Evolutionary conservation across 805 yeast species (phyloP), one percentile per base, ranked within the genome.

Genomic region (Nakazawaea peltata): DNA sequence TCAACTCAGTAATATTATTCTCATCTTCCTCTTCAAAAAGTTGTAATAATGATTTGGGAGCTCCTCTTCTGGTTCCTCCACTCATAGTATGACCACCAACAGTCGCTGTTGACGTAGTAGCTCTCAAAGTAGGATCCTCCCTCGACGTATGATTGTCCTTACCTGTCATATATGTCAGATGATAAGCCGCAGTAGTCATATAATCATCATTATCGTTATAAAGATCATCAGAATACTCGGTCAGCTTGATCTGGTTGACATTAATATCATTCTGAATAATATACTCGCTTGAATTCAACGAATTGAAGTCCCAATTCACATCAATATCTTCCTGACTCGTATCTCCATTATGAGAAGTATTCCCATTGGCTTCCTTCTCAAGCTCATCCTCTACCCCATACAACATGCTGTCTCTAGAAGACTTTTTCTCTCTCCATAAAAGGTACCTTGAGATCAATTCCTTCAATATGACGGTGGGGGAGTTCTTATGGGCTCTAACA

Each of bases 241-340:
- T 30, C 11, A 19, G 27, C 17, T 36, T 32, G 16, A n/a, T 21
- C 24, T 39, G 39, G 28, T 35, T 49, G 12, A 53, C 45, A 41
- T 73, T 67, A 29, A 80, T 75, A 36, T 78, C 83, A 51, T 80
- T 79, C 33, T 80, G 87, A 32, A 81, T 56, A 23, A 82, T 77
- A 51, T 81, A 82, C 43, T 82, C 90, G 23, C 75, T 68, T 28
- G 81, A 71, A 49, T 81, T 78, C 36, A 84, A 58, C 1, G 92
- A 81, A 54, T 86, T 95, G 49, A 86, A 86, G 57, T 86, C 95
- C 96, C 95, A 86, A 51, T 81, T 79, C 16, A 81, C 75, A 39
- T 67, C 75, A 15, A 58, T 51, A 16, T 55, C 54, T 30, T 56
- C 56, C 18, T 42, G 53, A 24, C 43, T 47, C 19, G 18, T 33